phyloP scores from a whole-genome alignment of 192 early-diverging fungal species.

The Phlyctochytrium planicorne region DNA sequence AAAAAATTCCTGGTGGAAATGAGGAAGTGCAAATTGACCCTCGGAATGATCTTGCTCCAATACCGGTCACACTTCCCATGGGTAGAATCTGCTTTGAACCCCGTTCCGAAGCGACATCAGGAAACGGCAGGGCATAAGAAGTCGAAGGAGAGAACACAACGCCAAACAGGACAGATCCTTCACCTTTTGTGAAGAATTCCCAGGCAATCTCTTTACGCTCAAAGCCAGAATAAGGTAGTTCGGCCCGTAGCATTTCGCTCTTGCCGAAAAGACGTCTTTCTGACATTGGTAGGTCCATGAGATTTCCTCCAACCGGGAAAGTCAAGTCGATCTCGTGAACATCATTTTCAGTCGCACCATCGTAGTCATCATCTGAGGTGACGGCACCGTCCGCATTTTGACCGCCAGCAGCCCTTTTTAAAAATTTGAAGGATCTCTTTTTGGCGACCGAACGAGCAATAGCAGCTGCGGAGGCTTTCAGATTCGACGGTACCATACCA shows the following conservation, averaged over 20 bases:
- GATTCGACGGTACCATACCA: not conserved
- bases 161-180: constrained; percentile 25
- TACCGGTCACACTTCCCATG: constrained; percentile 5
- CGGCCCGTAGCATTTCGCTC: constrained; percentile 12
- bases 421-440: not conserved
- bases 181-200: constrained; percentile 27
- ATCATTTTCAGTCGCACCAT: too few relatives aligned
- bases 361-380: not conserved
- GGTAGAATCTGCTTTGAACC: constrained; percentile 21
- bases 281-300: not conserved
- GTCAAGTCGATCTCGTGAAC: not conserved
- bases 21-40: constrained; percentile 23
- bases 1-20: constrained; percentile 21
- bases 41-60: not conserved
- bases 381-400: too few relatives aligned
- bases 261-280: constrained; percentile 7
- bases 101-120: constrained; percentile 16
- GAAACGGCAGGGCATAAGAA: constrained; percentile 8
- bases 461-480: constrained; percentile 2
- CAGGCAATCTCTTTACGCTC: constrained; percentile 18
- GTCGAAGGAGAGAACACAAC: constrained; percentile 20
- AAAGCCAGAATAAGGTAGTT: constrained; percentile 7
- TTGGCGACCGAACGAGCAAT: not conserved
- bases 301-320: constrained; percentile 10
- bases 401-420: not conserved